phyloP scores from a whole-genome alignment of 2,329 filamentous ascomycete species.

The Salinomyces thailandicus region DNA sequence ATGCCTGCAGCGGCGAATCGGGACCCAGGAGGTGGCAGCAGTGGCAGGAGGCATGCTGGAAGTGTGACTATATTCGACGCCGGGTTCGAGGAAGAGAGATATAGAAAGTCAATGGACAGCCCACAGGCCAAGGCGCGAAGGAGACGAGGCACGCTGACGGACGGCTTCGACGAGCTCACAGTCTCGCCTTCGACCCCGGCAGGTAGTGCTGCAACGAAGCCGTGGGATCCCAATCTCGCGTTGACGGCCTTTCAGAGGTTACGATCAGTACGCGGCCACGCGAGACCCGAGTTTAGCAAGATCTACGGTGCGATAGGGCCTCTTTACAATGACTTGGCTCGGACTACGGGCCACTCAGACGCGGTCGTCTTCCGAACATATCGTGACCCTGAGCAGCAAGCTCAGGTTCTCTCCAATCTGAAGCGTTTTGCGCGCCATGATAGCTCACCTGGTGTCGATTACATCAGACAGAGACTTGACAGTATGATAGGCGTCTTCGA shows the following conservation, averaged over 20 bases:
- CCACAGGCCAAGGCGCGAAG: slow-evolving; percentile 11
- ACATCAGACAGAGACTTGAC: slow-evolving; percentile 60
- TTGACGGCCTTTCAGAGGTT: slow-evolving; percentile 60
- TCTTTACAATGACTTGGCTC: slow-evolving; percentile 74
- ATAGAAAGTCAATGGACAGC: slow-evolving; percentile 32
- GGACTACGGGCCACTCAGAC: slow-evolving; percentile 62
- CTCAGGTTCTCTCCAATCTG: slow-evolving; percentile 76
- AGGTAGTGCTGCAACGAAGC: slow-evolving; percentile 3
- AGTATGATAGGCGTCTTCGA: slow-evolving; percentile 77
- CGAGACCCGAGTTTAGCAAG: slow-evolving; percentile 81
- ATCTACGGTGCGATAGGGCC: slow-evolving; percentile 81
- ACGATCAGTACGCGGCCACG: slow-evolving; percentile 71
- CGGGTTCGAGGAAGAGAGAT: slow-evolving; percentile 52
- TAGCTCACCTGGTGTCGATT: slow-evolving; percentile 60
- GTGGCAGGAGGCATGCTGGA: slow-evolving; percentile 21
- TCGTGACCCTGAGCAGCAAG: slow-evolving; percentile 79
- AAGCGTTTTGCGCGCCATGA: slow-evolving; percentile 71
- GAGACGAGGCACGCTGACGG: slow-evolving; percentile 35
- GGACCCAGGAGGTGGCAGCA: slow-evolving; percentile 23
- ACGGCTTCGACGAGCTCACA: slow-evolving; percentile 73
- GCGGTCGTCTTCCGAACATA: slow-evolving; percentile 80
- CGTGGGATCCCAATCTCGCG: slow-evolving; percentile 52
- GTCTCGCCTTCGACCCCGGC: slow-evolving; percentile 30
- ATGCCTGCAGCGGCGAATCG: slow-evolving; percentile 28
- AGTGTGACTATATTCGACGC: slow-evolving; percentile 66